Conservation (phyloP, 768 basidiomycete species). For the Macrolepiota dolichaula region DNA sequence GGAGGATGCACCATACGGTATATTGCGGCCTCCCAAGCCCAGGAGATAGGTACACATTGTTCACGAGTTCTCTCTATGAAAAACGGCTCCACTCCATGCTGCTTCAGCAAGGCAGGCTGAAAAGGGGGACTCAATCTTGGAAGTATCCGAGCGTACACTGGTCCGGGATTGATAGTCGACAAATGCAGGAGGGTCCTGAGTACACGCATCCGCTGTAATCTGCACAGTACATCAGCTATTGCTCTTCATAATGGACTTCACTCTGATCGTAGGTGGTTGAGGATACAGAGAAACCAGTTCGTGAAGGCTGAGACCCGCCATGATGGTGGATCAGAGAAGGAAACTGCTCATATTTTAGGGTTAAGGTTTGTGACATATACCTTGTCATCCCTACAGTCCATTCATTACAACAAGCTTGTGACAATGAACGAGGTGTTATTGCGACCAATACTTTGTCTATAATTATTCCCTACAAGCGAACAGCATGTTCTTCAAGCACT, state of each 20-base stretch:
- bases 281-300: not conserved
- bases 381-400: not conserved
- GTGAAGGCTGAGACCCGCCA: not conserved
- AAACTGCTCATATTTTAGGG: constrained; percentile 9
- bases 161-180: not conserved
- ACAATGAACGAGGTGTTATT: not conserved
- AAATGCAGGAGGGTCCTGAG: not conserved
- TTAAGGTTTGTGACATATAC: constrained; percentile 8
- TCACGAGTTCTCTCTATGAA: not conserved
- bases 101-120: constrained; percentile 1
- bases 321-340: constrained; percentile 1
- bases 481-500: not conserved
- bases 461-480: not conserved
- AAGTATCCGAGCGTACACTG: not conserved
- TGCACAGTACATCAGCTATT: not conserved
- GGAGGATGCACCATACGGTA: not conserved
- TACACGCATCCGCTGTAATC: not conserved
- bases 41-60: not conserved
- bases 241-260: not conserved
- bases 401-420: not conserved
- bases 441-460: not conserved
- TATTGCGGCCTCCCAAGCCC: not conserved
- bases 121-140: not conserved
- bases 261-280: not conserved
- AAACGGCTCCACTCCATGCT: constrained; percentile 1